These are phyloP conservation scores for Dactylellina leptospora DNA, from an alignment of 2,329 filamentous ascomycete genomes.

Conservation along the genomic window DNA sequence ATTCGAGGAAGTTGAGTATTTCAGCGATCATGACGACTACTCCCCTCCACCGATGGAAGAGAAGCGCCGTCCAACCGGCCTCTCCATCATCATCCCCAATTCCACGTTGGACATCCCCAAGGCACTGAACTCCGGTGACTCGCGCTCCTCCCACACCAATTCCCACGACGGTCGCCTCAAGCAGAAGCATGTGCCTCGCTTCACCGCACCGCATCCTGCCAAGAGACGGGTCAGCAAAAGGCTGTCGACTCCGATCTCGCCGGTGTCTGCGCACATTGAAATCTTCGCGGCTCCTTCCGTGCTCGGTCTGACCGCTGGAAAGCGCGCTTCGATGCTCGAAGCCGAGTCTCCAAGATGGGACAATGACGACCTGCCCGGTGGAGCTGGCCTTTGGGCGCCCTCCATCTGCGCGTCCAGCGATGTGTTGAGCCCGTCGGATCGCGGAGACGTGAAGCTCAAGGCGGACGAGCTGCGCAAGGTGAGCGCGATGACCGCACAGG, in stretches of 20 bases:
- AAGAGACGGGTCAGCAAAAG: conserved; percentile 48
- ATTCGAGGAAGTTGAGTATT: conserved; percentile 45
- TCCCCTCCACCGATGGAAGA: conserved; percentile 40
- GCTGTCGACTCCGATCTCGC: conserved; percentile 48
- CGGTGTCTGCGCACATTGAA: conserved; percentile 43
- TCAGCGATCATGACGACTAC: conserved; percentile 45
- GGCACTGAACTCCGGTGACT: conserved; percentile 41
- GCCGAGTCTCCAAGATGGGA: conserved; percentile 47
- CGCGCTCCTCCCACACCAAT: conserved; percentile 26
- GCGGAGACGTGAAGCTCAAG: conserved; percentile 67
- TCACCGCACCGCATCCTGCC: conserved; percentile 38
- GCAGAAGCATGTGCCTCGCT: conserved; percentile 33
- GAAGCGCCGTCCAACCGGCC: conserved; percentile 41
- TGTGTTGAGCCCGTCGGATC: conserved; percentile 76
- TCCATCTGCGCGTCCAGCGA: conserved; percentile 93
- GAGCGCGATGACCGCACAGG: conserved; percentile 80
- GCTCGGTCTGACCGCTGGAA: conserved; percentile 31
- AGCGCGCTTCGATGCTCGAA: conserved; percentile 48
- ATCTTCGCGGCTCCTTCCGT: conserved; percentile 50
- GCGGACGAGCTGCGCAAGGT: conserved; percentile 76
- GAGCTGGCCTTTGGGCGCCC: conserved; percentile 64
- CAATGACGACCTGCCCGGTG: conserved; percentile 34
- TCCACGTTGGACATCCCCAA: conserved; percentile 39
- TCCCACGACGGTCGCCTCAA: conserved; percentile 40
- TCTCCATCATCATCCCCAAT: conserved; percentile 48